Base-by-base conservation (phyloP, 345 rosid species). In the Salix viminalis region DNA sequence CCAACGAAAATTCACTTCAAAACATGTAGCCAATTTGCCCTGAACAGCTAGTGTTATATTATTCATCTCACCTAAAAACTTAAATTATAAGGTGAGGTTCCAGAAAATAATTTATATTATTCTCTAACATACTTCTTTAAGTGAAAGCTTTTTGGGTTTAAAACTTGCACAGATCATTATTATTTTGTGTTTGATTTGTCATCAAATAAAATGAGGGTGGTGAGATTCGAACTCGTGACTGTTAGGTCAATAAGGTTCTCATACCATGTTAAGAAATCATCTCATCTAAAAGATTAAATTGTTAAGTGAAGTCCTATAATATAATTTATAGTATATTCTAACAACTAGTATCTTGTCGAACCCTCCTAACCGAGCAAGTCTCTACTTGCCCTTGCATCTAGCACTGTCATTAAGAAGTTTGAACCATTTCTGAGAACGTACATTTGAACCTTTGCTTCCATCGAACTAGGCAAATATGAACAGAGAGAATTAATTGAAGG, bases 301-400 rank as follows among this genome's bases (percentile, higher is more conserved):
- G 5, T 0, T 34, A 34, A 0, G 6, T 34, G 1, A 5, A 34
- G 0, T 0, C 5, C 7, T 34, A 34, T 0, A 34, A 0, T 34
- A 5, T 34, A 0, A 34, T 34, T 34, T 34, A 34, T 34, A 34
- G 5, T 34, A 34, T 0, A 34, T 6, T 34, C 37, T 34, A 34
- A 0, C 37, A 5, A 1, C 0, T 1, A 34, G 58, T 23, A 19
- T 2, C n/a, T 2, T 18, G 58, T 1, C 18, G 58, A 52, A 52
- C n/a, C 58, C 23, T 52, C 8, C 58, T 6, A 6, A 18, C 58
- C 19, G 4, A 52, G 58, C 23, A 1, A 52, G 0, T 52, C 58
- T 19, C 58, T 52, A 6, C 1, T 52, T 52, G 23, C 58, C 58
- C 23, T 19, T 19, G 58, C 58, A 52, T 6, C 23, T 52, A 52